These are phyloP conservation scores for Metarhizium anisopliae DNA, from an alignment of 2,329 filamentous ascomycete species.

Conservation along the genomic window DNA sequence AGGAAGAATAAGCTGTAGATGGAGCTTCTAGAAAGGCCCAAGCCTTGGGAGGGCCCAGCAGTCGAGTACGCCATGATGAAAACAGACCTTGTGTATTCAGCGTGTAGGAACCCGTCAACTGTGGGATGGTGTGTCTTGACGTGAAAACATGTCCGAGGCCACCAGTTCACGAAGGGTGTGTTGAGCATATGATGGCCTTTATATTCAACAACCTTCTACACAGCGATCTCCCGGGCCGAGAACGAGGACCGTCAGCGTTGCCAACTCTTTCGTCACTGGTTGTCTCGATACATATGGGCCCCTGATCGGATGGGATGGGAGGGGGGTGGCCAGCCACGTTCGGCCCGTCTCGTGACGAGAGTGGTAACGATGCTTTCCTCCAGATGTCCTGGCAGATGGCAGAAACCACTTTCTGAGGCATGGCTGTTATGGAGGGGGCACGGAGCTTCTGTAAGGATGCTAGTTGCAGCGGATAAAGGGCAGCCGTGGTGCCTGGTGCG, in stretches of 20 bases:
- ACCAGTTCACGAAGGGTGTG: background rate
- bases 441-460: too few relatives aligned
- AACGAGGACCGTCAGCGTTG: background rate
- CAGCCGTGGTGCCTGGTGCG: too few relatives aligned
- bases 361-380: background rate
- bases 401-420: background rate
- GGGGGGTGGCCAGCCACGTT: background rate
- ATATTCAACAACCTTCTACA: background rate
- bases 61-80: background rate
- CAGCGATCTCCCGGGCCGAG: background rate
- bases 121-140: background rate
- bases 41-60: background rate
- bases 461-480: background rate
- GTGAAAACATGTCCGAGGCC: background rate
- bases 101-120: background rate
- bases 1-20: conserved; percentile 6
- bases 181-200: background rate
- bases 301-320: background rate
- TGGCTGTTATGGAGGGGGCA: background rate
- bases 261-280: background rate
- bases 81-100: background rate
- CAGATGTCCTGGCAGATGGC: background rate
- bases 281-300: background rate
- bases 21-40: conserved; percentile 1
- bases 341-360: background rate